Evolutionary conservation across 228 moss, liverwort and hornwort species (phyloP).

Genomic region (Sphagnum fallax): DNA sequence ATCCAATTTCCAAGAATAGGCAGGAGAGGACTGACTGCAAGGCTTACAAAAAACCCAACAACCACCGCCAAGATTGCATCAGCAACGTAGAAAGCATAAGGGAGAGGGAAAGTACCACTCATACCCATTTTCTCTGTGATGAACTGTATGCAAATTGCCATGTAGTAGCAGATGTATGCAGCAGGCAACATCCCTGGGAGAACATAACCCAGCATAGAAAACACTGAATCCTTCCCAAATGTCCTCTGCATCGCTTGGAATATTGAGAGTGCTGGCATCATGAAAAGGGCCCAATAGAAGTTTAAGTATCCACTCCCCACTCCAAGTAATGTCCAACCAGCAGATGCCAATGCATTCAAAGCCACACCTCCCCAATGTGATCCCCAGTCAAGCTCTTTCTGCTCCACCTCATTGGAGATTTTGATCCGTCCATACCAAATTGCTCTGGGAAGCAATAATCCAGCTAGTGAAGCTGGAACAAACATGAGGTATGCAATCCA

Average conservation of each 20-base stretch:
- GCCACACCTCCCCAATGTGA: conserved; percentile 83
- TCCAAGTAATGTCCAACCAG: conserved; percentile 33
- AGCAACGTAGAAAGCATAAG: conserved; percentile 66
- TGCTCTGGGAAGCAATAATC: conserved; percentile 65
- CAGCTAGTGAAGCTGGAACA: conserved; percentile 69
- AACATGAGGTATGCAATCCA: conserved; percentile 92
- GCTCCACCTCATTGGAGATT: conserved; percentile 27
- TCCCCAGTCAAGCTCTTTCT: conserved; percentile 77
- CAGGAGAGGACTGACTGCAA: conserved; percentile 56
- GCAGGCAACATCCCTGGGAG: conserved; percentile 67
- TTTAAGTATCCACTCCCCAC: conserved; percentile 79
- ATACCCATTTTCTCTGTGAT: conserved; percentile 94
- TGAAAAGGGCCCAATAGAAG: conserved; percentile 76
- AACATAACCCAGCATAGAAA: conserved; percentile 62
- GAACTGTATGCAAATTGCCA: conserved; percentile 75
- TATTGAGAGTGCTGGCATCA: conserved; percentile 68
- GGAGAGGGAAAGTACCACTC: conserved; percentile 79
- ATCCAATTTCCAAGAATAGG: conserved; percentile 78
- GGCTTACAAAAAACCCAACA: conserved; percentile 49
- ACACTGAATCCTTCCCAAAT: conserved; percentile 71
- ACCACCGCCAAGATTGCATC: conserved; percentile 78
- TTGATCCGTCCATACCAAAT: conserved; percentile 21
- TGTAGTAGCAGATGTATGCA: conserved; percentile 77
- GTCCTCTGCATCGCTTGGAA: conserved; percentile 43
- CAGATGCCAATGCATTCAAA: conserved; percentile 46